Base-by-base conservation (phyloP, 1,284 basidiomycete genomes). In the Ceratobasidium theobromae region DNA sequence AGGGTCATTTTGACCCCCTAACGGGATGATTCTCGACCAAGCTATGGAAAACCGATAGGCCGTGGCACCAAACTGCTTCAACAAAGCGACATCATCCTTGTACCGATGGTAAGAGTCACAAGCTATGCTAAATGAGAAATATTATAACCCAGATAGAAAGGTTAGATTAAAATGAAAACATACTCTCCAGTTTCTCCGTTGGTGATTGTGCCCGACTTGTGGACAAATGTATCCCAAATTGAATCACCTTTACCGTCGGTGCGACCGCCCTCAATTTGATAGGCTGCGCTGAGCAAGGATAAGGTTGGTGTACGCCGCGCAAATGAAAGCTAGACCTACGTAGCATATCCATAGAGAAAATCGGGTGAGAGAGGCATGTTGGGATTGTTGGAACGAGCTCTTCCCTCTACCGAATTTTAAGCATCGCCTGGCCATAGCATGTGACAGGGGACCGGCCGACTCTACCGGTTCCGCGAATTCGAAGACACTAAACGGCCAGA, bases 21-120 rank as follows among this genome's bases (percentile, higher is more conserved):
- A 76, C 3, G 86, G 86, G 58, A 91, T 86, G 69, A 91, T 80
- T 33, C 88, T 79, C 3, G 85, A 82, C 89, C 88, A 91, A 1
- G 88, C 80, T 46, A 91, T 76, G 8, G 86, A 89, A 75, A 91
- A 89, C 14, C 85, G 78, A 72, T 78, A 79, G 0, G 84, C 77
- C 65, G 82, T 86, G 48, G 81, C 84, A 18, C 84, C 83, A 62
- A 86, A 84, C 27, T 76, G 71, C 67, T 81, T 82, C 67, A 91
- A 77, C 11, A 90, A 77, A 30, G 81, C 82, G 12, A 90, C 77
- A 72, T 91, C 88, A 71, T 88, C 84, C 70, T 81, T 81, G 83
- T 83, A 90, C 60, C 79, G 80, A 46, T 77, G 78, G 76, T 86
- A 86, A 8, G 87, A 89, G 75, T 88, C 85, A 21, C 85, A 87